Conservation (phyloP, 441 rosid genomes). For the Erodium moschatum region DNA sequence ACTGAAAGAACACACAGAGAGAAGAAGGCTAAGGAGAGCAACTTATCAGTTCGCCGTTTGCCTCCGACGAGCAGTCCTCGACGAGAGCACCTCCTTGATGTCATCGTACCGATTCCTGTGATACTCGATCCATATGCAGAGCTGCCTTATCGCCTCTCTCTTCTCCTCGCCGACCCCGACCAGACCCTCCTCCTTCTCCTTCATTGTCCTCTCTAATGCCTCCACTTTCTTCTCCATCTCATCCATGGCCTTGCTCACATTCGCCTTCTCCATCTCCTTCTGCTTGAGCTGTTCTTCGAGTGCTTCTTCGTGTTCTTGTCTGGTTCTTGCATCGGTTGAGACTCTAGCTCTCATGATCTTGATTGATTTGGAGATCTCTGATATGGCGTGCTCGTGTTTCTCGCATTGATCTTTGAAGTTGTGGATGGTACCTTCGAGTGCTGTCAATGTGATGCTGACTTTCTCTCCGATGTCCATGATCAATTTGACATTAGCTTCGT, state of each 20-base stretch:
- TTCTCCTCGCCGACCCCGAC: constrained; percentile 53
- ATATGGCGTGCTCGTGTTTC: constrained; percentile 9
- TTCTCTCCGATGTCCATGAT: constrained; percentile 36
- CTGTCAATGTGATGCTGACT: constrained; percentile 27
- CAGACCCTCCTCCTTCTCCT: constrained; percentile 34
- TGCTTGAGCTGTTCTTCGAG: constrained; percentile 35
- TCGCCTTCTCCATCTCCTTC: constrained; percentile 48
- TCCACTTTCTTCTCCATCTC: constrained; percentile 36
- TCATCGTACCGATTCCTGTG: constrained; percentile 51
- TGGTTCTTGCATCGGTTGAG: constrained; percentile 29
- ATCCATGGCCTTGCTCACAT: constrained; percentile 23
- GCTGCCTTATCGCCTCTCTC: constrained; percentile 89
- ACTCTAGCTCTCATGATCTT: constrained; percentile 34
- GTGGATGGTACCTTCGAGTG: constrained; percentile 32
- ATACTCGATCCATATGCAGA: constrained; percentile 70
- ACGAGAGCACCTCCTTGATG: constrained; percentile 44
- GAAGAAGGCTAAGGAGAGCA: no score
- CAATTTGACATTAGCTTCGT: constrained; percentile 39
- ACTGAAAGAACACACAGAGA: no score
- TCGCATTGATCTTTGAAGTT: constrained; percentile 32
- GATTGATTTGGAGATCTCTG: constrained; percentile 35
- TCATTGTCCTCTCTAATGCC: constrained; percentile 33
- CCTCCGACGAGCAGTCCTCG: constrained; percentile 27
- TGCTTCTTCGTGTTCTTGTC: constrained; percentile 32
- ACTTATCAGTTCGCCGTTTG: no score